Conservation (phyloP, 176 grass and related monocot genomes). For the Melocanna baccifera region DNA sequence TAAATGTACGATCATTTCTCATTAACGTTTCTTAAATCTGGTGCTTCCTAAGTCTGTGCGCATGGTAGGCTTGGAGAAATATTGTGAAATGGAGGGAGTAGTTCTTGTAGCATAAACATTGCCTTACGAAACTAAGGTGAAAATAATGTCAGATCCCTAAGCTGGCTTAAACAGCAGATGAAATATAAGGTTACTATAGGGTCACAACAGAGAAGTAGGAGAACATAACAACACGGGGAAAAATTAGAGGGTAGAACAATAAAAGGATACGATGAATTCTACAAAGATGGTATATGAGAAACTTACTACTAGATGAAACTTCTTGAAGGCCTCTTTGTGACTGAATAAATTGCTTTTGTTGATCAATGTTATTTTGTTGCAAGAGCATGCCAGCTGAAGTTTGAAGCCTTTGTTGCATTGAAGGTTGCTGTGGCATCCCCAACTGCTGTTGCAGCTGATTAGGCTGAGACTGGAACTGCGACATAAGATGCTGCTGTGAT, state of each 20-base stretch:
- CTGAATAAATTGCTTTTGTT: conserved; percentile 76
- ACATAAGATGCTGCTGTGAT: conserved; percentile 71
- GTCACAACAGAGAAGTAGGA: not conserved
- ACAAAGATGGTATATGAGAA: conserved; percentile 9
- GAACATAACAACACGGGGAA: not conserved
- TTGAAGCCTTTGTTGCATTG: conserved; percentile 62
- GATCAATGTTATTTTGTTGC: conserved; percentile 61
- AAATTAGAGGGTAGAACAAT: not conserved
- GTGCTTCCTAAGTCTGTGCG: not conserved
- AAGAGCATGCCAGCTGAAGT: conserved; percentile 64
- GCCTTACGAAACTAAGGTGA: not conserved
- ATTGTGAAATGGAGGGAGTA: not conserved
- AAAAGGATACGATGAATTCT: not conserved
- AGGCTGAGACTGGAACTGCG: conserved; percentile 65
- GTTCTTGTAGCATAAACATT: not conserved
- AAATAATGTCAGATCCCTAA: not conserved
- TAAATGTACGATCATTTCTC: not conserved
- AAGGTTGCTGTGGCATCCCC: conserved; percentile 51
- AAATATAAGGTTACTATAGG: not conserved
- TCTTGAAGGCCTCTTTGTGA: conserved; percentile 57
- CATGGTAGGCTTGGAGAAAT: not conserved
- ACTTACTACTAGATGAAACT: conserved; percentile 91
- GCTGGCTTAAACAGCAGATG: conserved; percentile 4
- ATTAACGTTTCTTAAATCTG: not conserved
- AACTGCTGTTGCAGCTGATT: conserved; percentile 57